phyloP scores from a whole-genome alignment of 768 basidiomycete genomes.

The Gymnopilus dilepis region DNA sequence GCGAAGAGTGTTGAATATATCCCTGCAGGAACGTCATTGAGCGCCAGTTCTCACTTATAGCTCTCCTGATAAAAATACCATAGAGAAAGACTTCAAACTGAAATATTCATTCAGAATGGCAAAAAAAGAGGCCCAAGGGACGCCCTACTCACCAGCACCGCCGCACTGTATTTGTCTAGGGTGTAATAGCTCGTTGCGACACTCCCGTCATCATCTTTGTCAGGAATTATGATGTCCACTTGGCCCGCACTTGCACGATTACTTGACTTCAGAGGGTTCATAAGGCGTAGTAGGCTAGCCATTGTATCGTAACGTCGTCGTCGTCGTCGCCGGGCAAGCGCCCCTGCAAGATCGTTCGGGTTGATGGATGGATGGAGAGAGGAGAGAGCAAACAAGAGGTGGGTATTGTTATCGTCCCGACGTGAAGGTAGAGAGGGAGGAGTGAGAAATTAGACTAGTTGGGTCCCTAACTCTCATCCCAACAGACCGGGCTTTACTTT shows the following conservation, averaged over 20 bases:
- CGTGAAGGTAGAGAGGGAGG: constrained; percentile 26
- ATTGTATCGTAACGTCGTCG: constrained; percentile 22
- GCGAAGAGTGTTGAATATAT: constrained; percentile 36
- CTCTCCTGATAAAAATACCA: constrained; percentile 19
- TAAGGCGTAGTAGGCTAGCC: constrained; percentile 20
- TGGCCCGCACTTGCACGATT: constrained; percentile 10
- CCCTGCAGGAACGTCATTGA: constrained; percentile 18
- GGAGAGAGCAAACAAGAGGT: constrained; percentile 18
- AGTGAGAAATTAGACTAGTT: constrained; percentile 28
- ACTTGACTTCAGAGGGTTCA: constrained; percentile 17
- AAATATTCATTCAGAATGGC: not conserved
- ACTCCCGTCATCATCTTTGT: constrained; percentile 18
- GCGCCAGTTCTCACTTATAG: not conserved
- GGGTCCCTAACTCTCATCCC: constrained; percentile 25
- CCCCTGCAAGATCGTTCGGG: constrained; percentile 16
- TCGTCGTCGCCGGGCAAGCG: constrained; percentile 16
- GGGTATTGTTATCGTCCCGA: constrained; percentile 25
- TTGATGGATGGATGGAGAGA: constrained; percentile 12
- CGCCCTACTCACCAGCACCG: constrained; percentile 25
- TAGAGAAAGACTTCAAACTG: constrained; percentile 32
- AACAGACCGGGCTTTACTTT: constrained; percentile 25
- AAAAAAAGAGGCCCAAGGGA: not conserved
- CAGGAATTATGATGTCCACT: constrained; percentile 24
- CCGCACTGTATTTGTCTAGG: constrained; percentile 30
- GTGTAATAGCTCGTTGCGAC: constrained; percentile 26